phyloP scores from a whole-genome alignment of 108 stramenopile genomes.

The Skeletonema menzelii region DNA sequence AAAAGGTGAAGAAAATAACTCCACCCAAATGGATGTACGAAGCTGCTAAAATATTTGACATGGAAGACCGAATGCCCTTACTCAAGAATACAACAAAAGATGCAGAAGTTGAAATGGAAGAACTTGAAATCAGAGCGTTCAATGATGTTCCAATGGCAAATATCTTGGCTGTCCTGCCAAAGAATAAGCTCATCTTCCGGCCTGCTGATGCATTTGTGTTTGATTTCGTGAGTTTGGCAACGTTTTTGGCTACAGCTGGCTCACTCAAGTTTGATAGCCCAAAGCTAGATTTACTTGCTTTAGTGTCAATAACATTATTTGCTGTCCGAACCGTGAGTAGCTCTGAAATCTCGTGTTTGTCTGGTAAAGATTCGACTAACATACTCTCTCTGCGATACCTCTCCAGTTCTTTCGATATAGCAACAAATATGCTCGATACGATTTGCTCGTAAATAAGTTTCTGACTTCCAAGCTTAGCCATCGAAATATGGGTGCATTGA shows the following conservation, averaged over 20 bases:
- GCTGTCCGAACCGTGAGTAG: constrained; percentile 48
- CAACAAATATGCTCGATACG: constrained; percentile 85
- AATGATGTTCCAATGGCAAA: constrained; percentile 84
- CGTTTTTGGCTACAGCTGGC: constrained; percentile 57
- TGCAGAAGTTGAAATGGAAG: constrained; percentile 13
- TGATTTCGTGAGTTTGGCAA: constrained; percentile 62
- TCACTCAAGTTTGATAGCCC: constrained; percentile 73
- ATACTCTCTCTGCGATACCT: not conserved
- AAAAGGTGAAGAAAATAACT: constrained; percentile 16
- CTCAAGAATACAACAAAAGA: constrained; percentile 10
- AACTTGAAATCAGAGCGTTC: constrained; percentile 69
- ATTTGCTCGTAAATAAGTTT: constrained; percentile 84
- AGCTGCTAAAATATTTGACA: constrained; percentile 73
- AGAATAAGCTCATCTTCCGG: constrained; percentile 75
- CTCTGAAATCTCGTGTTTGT: not conserved
- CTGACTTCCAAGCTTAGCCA: constrained; percentile 77
- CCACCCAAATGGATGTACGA: constrained; percentile 70
- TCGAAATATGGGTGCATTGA: constrained; percentile 61
- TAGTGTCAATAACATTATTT: constrained; percentile 70
- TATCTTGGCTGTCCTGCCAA: constrained; percentile 72
- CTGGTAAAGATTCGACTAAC: not conserved
- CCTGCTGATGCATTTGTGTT: constrained; percentile 85
- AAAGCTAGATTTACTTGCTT: constrained; percentile 71
- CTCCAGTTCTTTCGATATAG: constrained; percentile 66
- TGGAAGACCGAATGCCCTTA: constrained; percentile 51